Base-by-base conservation (phyloP, 2,329 filamentous ascomycete species). In the Aspergillus tamarii region DNA sequence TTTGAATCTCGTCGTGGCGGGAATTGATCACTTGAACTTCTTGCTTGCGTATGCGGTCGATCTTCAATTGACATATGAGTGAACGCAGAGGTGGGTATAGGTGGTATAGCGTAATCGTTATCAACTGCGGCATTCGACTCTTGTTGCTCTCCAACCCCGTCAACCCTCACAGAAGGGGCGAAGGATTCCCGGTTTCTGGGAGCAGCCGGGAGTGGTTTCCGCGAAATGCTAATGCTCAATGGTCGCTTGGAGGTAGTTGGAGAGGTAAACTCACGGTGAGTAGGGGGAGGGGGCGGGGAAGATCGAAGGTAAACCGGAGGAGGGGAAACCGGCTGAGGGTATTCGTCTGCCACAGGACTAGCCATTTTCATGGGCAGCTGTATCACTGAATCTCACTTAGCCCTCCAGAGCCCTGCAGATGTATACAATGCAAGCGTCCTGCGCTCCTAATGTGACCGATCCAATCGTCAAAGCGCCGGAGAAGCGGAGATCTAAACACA, bases 271-370 rank as follows among this genome's bases (percentile, higher is more conserved):
- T 68, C 71, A 61, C 68, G 68, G 32, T 54, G 65, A 19, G 63
- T 67, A 56, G 70, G 58, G 55, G 70, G 67, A 45, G 73, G 67
- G 41, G 76, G 73, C 64, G 76, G 72, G 60, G 78, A 76, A 56
- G 78, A 75, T 66, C 75, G 72, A 65, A 80, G 72, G 67, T 82
- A 81, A 65, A 79, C 79, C 32, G 79, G 77, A n/a, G 79, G 75
- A 64, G 80, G 80, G 70, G 79, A 76, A 43, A 77, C 69, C 56
- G 77, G 72, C 41, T 72, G 72, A 48, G 65, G 70, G 56, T 72
- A 70, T 41, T 65, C 66, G 55, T 57, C 64, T 48, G 69, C 64
- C 21, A 69, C 60, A 43, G 71, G 67, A 65, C 68, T 72, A 11
- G 75, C 72, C 76, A 78, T 78, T 59, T 28, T 66, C 28, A 45